A percentile compares a stretch with the other conserved stretches of the same genome.
Conservation (phyloP, 2,329 filamentous ascomycete species). For the Coniochaeta sp. region DNA sequence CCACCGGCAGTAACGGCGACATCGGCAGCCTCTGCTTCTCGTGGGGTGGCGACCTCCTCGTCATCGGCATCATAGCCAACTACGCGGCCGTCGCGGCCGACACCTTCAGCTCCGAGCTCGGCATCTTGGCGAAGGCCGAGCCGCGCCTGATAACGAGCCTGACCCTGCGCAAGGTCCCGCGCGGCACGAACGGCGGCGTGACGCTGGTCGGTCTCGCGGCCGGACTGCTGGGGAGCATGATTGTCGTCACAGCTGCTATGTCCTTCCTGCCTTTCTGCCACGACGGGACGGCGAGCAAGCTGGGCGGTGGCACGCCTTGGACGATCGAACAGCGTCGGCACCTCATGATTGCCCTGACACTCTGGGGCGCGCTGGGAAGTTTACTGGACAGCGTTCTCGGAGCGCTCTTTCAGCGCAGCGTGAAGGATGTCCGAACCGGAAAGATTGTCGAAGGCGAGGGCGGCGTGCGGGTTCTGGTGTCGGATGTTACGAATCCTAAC, state of each 20-base stretch:
- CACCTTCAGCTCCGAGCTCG: conserved; percentile 91
- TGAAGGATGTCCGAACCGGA: conserved; percentile 73
- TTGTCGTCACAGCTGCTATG: conserved; percentile 59
- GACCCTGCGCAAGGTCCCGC: conserved; percentile 69
- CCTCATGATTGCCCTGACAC: conserved; percentile 51
- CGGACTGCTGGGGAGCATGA: conserved; percentile 64
- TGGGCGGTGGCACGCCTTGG: conserved; percentile 42
- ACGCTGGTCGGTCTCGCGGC: conserved; percentile 66
- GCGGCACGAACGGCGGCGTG: conserved; percentile 90
- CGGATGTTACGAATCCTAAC: conserved; percentile 18
- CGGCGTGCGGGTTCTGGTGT: conserved; percentile 50
- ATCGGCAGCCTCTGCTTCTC: conserved; percentile 45
- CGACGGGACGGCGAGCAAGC: conserved; percentile 24
- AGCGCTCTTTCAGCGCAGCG: conserved; percentile 75
- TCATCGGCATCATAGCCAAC: conserved; percentile 65
- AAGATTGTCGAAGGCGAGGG: conserved; percentile 86
- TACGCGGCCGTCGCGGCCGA: conserved; percentile 90
- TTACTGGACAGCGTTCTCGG: conserved; percentile 84
- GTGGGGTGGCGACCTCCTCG: conserved; percentile 54
- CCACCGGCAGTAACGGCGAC: conserved; percentile 14
- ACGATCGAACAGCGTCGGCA: conserved; percentile 32
- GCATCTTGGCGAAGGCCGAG: conserved; percentile 69
- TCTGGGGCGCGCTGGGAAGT: conserved; percentile 73
- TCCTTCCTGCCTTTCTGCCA: conserved; percentile 63
- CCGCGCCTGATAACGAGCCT: conserved; percentile 83